phyloP scores from a whole-genome alignment of 2,329 filamentous ascomycete species.

The Myriosclerotinia duriaeana region DNA sequence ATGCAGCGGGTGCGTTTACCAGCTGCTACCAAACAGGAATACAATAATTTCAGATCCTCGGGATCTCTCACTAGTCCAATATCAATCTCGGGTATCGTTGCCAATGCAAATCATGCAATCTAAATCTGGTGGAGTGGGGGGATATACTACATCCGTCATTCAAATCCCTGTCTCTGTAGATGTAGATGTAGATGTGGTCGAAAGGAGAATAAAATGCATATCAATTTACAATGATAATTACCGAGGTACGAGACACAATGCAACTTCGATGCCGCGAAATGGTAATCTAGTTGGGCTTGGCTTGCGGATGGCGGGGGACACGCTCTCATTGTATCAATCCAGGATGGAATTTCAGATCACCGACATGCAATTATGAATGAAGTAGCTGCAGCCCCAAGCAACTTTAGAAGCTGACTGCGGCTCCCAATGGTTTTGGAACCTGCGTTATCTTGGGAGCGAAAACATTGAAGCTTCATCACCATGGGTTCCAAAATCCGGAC shows the following conservation, averaged over 20 bases:
- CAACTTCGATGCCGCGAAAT: not conserved
- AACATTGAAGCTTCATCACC: not conserved
- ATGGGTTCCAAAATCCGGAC: not conserved
- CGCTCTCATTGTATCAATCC: not conserved
- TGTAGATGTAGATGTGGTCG: not conserved
- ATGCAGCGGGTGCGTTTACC: not conserved
- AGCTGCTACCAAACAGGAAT: not conserved
- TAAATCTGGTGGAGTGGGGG: not conserved
- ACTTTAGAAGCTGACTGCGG: not conserved
- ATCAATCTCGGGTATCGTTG: not conserved
- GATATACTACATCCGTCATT: not conserved
- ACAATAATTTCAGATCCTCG: not conserved
- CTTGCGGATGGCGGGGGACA: no score
- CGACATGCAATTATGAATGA: not conserved
- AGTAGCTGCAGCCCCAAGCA: not conserved
- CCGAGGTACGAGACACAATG: not conserved
- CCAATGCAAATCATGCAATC: not conserved
- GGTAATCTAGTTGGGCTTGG: not conserved
- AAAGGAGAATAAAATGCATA: not conserved
- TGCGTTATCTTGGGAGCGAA: not conserved
- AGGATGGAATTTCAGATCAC: not conserved
- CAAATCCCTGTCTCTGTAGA: not conserved
- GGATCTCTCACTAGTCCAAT: not conserved
- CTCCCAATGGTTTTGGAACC: not conserved
- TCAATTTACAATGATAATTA: not conserved